phyloP scores from a whole-genome alignment of 257 asterid species.

The Handroanthus guayacan region DNA sequence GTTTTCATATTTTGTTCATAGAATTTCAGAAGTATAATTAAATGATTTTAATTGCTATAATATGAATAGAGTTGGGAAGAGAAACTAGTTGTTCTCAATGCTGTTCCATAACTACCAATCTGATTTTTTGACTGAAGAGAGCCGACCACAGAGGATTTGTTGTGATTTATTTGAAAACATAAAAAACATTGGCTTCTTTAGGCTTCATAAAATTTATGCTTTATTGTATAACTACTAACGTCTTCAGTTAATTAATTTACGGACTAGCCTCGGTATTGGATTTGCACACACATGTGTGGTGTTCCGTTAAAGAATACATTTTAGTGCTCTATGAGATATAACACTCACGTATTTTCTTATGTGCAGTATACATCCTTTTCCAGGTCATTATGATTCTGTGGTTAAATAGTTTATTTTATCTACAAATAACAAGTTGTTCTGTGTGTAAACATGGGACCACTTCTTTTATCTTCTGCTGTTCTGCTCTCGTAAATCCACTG shows the following conservation, averaged over 20 bases:
- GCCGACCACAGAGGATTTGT: background rate
- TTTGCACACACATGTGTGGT: background rate
- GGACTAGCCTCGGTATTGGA: constrained; percentile 1
- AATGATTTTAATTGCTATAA: background rate
- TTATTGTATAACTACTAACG: background rate
- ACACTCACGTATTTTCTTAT: background rate
- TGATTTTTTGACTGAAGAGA: background rate
- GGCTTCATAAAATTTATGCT: background rate
- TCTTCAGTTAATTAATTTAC: background rate
- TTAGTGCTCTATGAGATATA: background rate
- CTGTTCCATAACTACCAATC: background rate
- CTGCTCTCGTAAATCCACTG: background rate
- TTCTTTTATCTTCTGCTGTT: constrained; percentile 8
- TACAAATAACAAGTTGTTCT: background rate
- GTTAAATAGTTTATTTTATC: constrained; percentile 4
- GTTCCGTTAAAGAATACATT: background rate
- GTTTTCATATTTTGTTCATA: background rate
- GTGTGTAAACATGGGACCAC: background rate
- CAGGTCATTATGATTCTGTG: background rate
- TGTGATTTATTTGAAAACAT: background rate
- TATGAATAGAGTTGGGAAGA: background rate
- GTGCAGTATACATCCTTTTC: background rate
- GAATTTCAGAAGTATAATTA: background rate
- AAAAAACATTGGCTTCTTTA: background rate
- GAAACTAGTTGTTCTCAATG: background rate